Evolutionary conservation across 129 eudicot species (phyloP).

Genomic region (carrot (Daucus carota)): DNA sequence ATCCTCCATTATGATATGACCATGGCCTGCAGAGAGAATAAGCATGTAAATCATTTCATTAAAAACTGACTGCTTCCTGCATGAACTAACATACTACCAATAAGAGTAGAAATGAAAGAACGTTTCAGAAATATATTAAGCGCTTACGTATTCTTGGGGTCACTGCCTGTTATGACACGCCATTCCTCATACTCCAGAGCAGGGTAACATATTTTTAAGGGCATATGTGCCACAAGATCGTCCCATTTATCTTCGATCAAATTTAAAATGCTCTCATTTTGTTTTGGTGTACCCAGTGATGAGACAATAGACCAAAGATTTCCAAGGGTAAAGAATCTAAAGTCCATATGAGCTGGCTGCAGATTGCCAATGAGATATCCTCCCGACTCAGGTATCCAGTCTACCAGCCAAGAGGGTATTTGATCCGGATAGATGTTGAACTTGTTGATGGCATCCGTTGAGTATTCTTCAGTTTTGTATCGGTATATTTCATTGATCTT

Average conservation of each 20-base stretch:
- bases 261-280: slow-evolving; percentile 65
- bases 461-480: slow-evolving; percentile 85
- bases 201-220: slow-evolving; percentile 85
- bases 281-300: slow-evolving; percentile 62
- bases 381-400: slow-evolving; percentile 82
- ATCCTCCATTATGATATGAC: slow-evolving; percentile 98
- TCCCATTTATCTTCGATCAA: slow-evolving; percentile 82
- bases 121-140: neutral
- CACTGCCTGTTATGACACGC: slow-evolving; percentile 89
- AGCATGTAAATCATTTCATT: neutral
- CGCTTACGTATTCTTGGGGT: slow-evolving; percentile 91
- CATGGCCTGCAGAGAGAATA: slow-evolving; percentile 55
- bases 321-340: slow-evolving; percentile 82
- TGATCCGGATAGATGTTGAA: slow-evolving; percentile 91
- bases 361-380: slow-evolving; percentile 82
- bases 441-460: slow-evolving; percentile 78
- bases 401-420: slow-evolving; percentile 81
- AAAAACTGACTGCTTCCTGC: neutral
- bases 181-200: slow-evolving; percentile 81
- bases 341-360: slow-evolving; percentile 96
- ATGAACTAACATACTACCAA: neutral
- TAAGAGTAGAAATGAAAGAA: slow-evolving; percentile 1
- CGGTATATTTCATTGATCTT: slow-evolving; percentile 86
- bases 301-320: slow-evolving; percentile 81
- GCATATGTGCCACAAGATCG: slow-evolving; percentile 74